Conservation (phyloP, 164 flowering plant genomes). For the Pachysandra terminalis region DNA sequence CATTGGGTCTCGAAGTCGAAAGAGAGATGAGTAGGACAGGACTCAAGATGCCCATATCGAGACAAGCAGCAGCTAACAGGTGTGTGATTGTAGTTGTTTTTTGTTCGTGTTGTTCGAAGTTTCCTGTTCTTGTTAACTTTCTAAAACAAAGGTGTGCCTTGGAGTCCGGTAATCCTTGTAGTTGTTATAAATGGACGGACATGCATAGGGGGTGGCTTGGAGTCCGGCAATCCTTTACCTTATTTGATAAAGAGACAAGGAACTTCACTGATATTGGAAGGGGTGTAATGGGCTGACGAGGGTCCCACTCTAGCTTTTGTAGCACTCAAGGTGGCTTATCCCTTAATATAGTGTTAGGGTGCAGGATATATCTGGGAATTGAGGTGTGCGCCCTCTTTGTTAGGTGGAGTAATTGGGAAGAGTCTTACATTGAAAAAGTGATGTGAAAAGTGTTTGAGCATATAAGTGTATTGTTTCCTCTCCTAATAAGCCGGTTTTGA, state of each 20-base stretch:
- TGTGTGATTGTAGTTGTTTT: constrained; percentile 12
- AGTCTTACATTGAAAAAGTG: too few relatives aligned
- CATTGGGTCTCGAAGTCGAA: constrained; percentile 43
- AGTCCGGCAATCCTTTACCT: constrained; percentile 76
- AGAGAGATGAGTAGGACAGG: too few relatives aligned
- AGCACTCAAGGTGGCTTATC: constrained; percentile 63
- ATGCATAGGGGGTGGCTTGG: constrained; percentile 72
- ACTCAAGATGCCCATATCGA: too few relatives aligned
- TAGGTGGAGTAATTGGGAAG: too few relatives aligned
- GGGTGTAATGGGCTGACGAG: constrained; percentile 57
- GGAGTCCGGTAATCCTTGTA: too few relatives aligned
- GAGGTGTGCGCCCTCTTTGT: too few relatives aligned
- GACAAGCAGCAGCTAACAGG: constrained; percentile 77
- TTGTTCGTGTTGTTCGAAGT: not conserved
- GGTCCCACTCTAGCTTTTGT: constrained; percentile 72
- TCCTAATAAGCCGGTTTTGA: too few relatives aligned
- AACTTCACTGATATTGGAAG: constrained; percentile 66
- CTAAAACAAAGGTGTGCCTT: constrained; percentile 16
- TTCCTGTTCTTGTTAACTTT: not conserved
- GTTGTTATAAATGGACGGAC: too few relatives aligned
- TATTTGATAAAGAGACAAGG: constrained; percentile 60
- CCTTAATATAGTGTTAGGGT: constrained; percentile 73
- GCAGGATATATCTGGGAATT: too few relatives aligned
- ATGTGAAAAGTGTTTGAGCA: too few relatives aligned
- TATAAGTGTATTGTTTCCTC: constrained; percentile 41